Evolutionary conservation across 768 basidiomycete genomes (phyloP).

Genomic region (Aureoboletus auriporus): DNA sequence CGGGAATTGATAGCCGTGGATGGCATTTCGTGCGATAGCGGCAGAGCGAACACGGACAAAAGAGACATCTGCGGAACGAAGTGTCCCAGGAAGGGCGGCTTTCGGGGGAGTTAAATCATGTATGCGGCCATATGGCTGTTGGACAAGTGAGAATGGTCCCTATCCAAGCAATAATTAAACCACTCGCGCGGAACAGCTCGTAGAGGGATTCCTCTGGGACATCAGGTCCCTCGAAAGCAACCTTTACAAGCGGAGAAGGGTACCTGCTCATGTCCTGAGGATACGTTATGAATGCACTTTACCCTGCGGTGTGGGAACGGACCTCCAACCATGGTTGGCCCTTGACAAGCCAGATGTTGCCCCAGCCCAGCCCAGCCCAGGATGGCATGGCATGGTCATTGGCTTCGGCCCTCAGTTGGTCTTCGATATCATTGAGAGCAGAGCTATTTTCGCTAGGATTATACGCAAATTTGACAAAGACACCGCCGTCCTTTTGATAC

Average conservation of each 20-base stretch:
- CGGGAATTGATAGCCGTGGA: constrained; percentile 55
- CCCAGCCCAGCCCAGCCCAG: constrained; percentile 52
- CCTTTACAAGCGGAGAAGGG: constrained; percentile 64
- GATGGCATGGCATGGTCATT: constrained; percentile 52
- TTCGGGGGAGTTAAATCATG: constrained; percentile 56
- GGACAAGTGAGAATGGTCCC: constrained; percentile 2
- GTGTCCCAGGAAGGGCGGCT: constrained; percentile 60
- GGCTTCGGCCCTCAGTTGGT: constrained; percentile 41
- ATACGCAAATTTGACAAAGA: constrained; percentile 75
- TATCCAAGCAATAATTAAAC: neutral
- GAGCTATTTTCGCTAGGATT: constrained; percentile 33
- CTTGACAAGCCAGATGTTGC: constrained; percentile 67
- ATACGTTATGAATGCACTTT: neutral
- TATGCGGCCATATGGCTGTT: constrained; percentile 80
- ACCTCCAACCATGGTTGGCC: constrained; percentile 84
- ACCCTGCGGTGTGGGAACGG: constrained; percentile 5
- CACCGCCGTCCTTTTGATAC: constrained; percentile 78
- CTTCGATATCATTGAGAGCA: constrained; percentile 47
- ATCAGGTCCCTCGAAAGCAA: constrained; percentile 90
- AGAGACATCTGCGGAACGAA: constrained; percentile 59
- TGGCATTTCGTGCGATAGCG: constrained; percentile 76
- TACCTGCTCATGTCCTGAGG: constrained; percentile 80
- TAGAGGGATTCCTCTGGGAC: constrained; percentile 78
- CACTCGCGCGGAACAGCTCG: constrained; percentile 66
- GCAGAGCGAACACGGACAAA: constrained; percentile 67